Evolutionary conservation across 2,329 filamentous ascomycete genomes (phyloP), one percentile per base, ranked within the genome.

Genomic region (Amphichorda felina): DNA sequence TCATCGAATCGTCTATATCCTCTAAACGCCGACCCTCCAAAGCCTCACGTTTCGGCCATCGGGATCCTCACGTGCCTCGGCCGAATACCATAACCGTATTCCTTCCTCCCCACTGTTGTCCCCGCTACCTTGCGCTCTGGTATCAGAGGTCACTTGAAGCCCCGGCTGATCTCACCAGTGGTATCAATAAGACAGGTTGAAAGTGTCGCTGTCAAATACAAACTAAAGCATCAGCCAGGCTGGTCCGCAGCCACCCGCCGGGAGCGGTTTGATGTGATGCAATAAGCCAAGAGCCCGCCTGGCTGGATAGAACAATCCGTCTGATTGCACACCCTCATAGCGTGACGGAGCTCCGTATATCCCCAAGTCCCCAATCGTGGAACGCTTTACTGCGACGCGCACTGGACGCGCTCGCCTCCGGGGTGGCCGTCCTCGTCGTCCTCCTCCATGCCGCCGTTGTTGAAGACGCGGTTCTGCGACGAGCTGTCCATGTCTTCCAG

Each of bases 401-500:
- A 91, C 68, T 91, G 84, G 40, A 91, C 83, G 43, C 84, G 76
- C 66, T 88, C 83, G 33, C 67, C 81, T 42, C 81, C 80, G 11
- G 75, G 70, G 43, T 83, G 79, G 15, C 79, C 81, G 32, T 84
- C 81, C 31, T 87, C 77, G 7, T 88, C 83, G 10, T 88, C 83
- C 28, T 88, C 82, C 1, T 85, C 80, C 68, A 58, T 56, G 37
- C 60, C 63, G 31, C 66, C 65, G 43, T 74, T 77, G 40, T 77
- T 79, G 44, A 82, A 80, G 30, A 81, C 82, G 45, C 80, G 71
- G 36, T 72, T 71, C 51, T 75, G 70, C 24, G 67, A 60, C 31
- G 73, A 64, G 50, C 70, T 75, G 29, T 95, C 89, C 29, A 93
- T 68, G 40, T 93, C 83, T 59, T 96, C 87, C 24, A 96, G 72